Evolutionary conservation across 2,329 filamentous ascomycete species (phyloP).

Genomic region (Fusarium haematococcum): DNA sequence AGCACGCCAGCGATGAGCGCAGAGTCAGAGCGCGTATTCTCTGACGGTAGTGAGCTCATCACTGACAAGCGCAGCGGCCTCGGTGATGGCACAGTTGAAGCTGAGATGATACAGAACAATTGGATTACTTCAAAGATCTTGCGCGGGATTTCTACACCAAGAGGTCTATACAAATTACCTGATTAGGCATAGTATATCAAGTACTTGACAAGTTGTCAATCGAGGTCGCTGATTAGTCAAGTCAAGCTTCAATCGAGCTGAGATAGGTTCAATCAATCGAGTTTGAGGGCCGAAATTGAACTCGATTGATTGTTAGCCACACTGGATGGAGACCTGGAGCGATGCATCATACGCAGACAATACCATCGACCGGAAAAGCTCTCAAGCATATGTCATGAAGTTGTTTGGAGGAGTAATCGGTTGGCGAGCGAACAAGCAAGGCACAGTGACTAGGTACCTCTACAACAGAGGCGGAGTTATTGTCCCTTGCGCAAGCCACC

Average conservation of each 20-base stretch:
- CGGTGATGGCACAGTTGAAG: background rate
- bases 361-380: too few relatives aligned
- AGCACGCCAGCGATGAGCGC: too few relatives aligned
- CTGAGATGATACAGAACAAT: background rate
- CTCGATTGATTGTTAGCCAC: background rate
- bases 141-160: background rate
- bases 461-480: too few relatives aligned
- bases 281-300: background rate
- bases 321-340: background rate
- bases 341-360: too few relatives aligned
- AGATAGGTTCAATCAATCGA: background rate
- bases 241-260: background rate
- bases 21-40: background rate
- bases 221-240: background rate
- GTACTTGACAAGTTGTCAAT: background rate
- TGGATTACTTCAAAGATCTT: background rate
- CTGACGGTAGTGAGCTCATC: background rate
- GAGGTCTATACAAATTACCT: background rate
- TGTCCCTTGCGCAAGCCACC: too few relatives aligned
- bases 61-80: background rate
- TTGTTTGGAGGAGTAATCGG: too few relatives aligned
- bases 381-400: too few relatives aligned
- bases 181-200: background rate
- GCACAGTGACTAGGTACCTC: too few relatives aligned
- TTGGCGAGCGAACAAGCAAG: too few relatives aligned